These are phyloP conservation scores for Cladosporium halotolerans DNA, from an alignment of 2,329 filamentous ascomycete genomes.

Conservation along the genomic window DNA sequence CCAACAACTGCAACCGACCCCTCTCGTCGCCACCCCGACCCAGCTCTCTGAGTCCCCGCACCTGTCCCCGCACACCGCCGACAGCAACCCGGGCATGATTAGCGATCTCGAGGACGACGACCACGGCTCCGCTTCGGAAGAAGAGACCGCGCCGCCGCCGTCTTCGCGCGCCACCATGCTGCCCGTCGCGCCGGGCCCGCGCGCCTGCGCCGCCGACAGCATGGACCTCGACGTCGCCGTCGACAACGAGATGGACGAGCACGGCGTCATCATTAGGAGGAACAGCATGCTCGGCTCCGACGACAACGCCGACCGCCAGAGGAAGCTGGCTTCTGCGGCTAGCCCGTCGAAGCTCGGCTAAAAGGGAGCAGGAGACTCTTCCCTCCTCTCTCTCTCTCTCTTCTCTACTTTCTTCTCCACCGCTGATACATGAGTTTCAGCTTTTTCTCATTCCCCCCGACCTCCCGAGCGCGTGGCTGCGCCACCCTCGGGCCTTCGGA, in stretches of 20 bases:
- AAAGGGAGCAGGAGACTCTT: not conserved
- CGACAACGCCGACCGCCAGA: not conserved
- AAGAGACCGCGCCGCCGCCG: conserved; percentile 10
- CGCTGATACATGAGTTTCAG: not conserved
- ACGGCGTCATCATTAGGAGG: conserved; percentile 30
- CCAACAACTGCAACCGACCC: not conserved
- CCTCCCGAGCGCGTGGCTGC: not conserved
- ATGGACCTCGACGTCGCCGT: conserved; percentile 32
- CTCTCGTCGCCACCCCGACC: conserved; percentile 2
- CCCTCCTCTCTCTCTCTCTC: not conserved
- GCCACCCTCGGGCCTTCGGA: not conserved
- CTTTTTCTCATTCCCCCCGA: not conserved
- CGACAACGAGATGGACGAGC: conserved; percentile 30
- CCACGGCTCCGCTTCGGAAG: conserved; percentile 27
- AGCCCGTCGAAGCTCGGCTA: conserved; percentile 10
- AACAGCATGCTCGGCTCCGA: conserved; percentile 27
- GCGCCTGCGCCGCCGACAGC: conserved; percentile 28
- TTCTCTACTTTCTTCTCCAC: not conserved
- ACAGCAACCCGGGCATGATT: conserved; percentile 45
- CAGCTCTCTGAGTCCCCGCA: conserved; percentile 9
- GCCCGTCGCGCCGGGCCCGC: conserved; percentile 18
- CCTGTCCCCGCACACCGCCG: conserved; percentile 42
- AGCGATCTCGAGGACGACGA: conserved; percentile 47
- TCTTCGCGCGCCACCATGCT: conserved; percentile 22
- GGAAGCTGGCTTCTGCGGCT: conserved; percentile 8